Conservation (phyloP, 2,329 filamentous ascomycete species). For the Epichloe gansuensis region DNA sequence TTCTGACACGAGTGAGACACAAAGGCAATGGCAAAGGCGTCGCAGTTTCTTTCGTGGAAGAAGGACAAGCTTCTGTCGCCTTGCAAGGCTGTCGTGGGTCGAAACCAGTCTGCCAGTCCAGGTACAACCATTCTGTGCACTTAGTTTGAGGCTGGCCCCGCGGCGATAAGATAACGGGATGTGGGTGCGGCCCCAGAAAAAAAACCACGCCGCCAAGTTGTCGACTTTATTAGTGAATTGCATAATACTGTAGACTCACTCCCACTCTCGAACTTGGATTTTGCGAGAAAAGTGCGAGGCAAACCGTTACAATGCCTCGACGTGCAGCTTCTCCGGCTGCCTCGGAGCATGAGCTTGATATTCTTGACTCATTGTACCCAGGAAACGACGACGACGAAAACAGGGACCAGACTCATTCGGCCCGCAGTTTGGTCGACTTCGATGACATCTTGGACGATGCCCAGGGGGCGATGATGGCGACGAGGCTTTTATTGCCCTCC, state of each 20-base stretch:
- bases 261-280: too few species aligned
- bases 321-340: conserved; percentile 67
- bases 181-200: neutral
- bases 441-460: conserved; percentile 47
- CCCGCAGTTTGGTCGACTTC: conserved; percentile 40
- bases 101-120: neutral
- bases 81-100: neutral
- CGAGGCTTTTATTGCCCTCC: conserved; percentile 80
- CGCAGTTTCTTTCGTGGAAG: neutral
- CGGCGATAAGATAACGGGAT: conserved; percentile 28
- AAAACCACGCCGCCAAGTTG: neutral
- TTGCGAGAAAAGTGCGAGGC: conserved; percentile 12
- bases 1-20: neutral
- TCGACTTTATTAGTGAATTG: too few species aligned
- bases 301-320: conserved; percentile 44
- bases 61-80: neutral
- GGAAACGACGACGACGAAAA: conserved; percentile 40
- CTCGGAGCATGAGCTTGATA: conserved; percentile 88
- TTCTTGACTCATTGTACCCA: conserved; percentile 64
- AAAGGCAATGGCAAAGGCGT: neutral
- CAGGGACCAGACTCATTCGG: conserved; percentile 24
- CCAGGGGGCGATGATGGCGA: conserved; percentile 49
- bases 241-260: too few species aligned
- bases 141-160: conserved; percentile 11
- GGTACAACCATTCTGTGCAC: neutral